These are phyloP conservation scores for Gymnopilus junonius DNA, from an alignment of 768 basidiomycete species.

Conservation along the genomic window DNA sequence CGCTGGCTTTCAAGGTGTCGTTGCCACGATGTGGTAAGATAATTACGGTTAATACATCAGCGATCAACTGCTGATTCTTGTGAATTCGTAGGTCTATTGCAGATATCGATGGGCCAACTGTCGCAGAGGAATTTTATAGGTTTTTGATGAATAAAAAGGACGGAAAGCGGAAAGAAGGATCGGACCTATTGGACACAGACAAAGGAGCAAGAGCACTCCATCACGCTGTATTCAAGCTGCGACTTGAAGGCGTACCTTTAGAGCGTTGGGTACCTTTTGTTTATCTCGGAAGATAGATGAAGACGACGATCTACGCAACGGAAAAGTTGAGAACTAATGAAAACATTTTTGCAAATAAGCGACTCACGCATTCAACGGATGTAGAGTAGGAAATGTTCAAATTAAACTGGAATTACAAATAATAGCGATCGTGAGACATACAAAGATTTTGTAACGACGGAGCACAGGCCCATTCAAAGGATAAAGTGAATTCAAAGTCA, in stretches of 20 bases:
- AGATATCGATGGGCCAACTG: conserved; percentile 17
- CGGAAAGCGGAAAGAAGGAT: background rate
- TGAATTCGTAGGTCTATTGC: conserved; percentile 13
- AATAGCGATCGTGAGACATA: too few species aligned
- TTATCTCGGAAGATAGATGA: conserved; percentile 21
- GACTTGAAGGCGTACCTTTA: background rate
- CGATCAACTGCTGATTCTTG: background rate
- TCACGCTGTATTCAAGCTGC: background rate
- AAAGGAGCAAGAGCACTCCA: conserved; percentile 11
- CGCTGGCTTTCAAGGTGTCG: conserved; percentile 27
- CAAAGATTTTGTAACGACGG: too few species aligned
- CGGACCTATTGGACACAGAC: background rate
- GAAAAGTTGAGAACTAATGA: too few species aligned
- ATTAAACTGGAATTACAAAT: too few species aligned
- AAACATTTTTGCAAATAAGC: too few species aligned
- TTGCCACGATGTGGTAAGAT: conserved; percentile 28
- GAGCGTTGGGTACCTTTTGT: conserved; percentile 29
- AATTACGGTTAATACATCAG: background rate
- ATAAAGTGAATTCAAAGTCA: too few species aligned
- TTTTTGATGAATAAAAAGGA: conserved; percentile 6
- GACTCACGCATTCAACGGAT: too few species aligned
- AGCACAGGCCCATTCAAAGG: too few species aligned
- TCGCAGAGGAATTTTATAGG: conserved; percentile 20
- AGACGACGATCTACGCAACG: too few species aligned
- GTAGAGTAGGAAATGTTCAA: too few species aligned